Conservation (phyloP, 148 eudicot species). For the Fallopia convolvulus region DNA sequence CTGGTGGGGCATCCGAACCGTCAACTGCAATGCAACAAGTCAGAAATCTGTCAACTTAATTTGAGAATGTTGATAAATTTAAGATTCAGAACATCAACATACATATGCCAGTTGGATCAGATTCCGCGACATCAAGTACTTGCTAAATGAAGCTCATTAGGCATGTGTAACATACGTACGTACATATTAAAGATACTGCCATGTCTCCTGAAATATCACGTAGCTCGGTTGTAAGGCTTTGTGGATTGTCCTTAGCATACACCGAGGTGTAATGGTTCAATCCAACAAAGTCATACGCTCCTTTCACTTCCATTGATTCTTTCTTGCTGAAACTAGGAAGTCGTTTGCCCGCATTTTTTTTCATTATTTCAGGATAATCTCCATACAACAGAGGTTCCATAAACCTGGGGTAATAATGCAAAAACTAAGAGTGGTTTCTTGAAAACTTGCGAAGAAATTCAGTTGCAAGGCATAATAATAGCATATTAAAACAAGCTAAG, state of each 20-base stretch:
- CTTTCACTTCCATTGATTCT: conserved; percentile 40
- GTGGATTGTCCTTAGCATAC: conserved; percentile 29
- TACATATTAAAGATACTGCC: conserved; percentile 28
- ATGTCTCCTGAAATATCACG: conserved; percentile 39
- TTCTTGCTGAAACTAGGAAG: conserved; percentile 37
- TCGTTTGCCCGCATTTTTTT: conserved; percentile 31
- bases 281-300: conserved; percentile 56
- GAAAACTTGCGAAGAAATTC: no score
- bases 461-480: no score
- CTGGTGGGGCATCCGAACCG: not conserved
- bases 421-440: not conserved
- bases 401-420: conserved; percentile 28
- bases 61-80: no score
- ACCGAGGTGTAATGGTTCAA: conserved; percentile 36
- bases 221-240: conserved; percentile 10
- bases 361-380: conserved; percentile 50
- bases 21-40: conserved; percentile 7
- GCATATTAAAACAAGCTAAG: not conserved
- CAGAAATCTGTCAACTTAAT: not conserved
- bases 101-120: conserved; percentile 15
- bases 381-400: conserved; percentile 47
- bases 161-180: conserved; percentile 8
- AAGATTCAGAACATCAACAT: conserved; percentile 7
- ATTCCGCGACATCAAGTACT: not conserved
- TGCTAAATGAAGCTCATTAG: not conserved